Evolutionary conservation across 176 grass and related monocot genomes (phyloP).

Genomic region (Zea mays): Zm-B73-REFERENCE-NAM-5.0 NC_050105.1:67269501-67270000

Average conservation of each 20-base stretch:
- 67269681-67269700: constrained; percentile 78
- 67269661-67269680: constrained; percentile 58
- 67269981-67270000: constrained; percentile 4
- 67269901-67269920: constrained; percentile 67
- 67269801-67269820: constrained; percentile 17
- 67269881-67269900: constrained; percentile 55
- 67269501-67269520: constrained; percentile 8
- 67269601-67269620: constrained; percentile 19
- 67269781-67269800: not conserved
- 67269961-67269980: constrained; percentile 57
- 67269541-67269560: not conserved
- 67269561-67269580: constrained; percentile 5
- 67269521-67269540: constrained; percentile 10
- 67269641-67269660: constrained; percentile 54
- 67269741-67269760: constrained; percentile 22
- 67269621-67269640: not conserved
- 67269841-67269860: not conserved
- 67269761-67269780: not conserved
- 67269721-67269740: constrained; percentile 84
- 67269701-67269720: constrained; percentile 69
- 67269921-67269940: constrained; percentile 60
- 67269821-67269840: constrained; percentile 6
- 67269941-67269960: constrained; percentile 66
- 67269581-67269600: not conserved
- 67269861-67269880: constrained; percentile 30